phyloP scores from a whole-genome alignment of 2,329 filamentous ascomycete genomes.

The Stachybotrys elegans region DNA sequence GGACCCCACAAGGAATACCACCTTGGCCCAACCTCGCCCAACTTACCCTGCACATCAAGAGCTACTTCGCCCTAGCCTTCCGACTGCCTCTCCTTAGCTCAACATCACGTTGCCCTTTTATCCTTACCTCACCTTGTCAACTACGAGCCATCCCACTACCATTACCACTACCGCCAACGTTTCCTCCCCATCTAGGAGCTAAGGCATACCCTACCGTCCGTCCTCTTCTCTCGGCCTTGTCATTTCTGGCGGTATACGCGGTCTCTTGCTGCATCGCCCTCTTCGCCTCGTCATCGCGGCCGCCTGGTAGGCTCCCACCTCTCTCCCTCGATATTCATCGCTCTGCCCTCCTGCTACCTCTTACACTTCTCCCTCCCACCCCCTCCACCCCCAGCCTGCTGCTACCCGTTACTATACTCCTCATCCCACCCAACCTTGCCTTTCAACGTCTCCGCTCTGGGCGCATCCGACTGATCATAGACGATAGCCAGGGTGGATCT shows the following conservation, averaged over 20 bases:
- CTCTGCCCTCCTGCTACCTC: conserved; percentile 5
- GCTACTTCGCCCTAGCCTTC: neutral
- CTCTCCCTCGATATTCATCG: conserved; percentile 4
- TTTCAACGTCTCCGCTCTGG: no score
- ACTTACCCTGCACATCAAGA: conserved; percentile 13
- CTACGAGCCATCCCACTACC: neutral
- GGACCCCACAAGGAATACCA: no score
- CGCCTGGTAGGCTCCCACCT: conserved; percentile 11
- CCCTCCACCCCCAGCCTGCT: conserved; percentile 1
- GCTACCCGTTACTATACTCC: no score
- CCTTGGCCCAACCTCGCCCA: neutral
- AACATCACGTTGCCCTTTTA: neutral
- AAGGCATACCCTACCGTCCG: conserved; percentile 6
- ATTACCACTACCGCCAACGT: neutral
- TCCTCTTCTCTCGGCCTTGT: conserved; percentile 8
- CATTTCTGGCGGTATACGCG: conserved; percentile 25
- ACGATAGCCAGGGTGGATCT: conserved; percentile 3
- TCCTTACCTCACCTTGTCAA: neutral
- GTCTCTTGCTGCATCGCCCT: conserved; percentile 18
- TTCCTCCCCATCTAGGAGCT: no score
- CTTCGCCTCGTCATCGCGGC: conserved; percentile 16
- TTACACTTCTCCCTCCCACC: conserved; percentile 4
- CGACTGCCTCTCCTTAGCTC: conserved; percentile 3
- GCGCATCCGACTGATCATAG: conserved; percentile 5
- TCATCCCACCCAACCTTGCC: no score